Percentiles rank a stretch among this genome's conserved stretches.
These are phyloP conservation scores for Singerocomus rubriflavus DNA, from an alignment of 1,284 basidiomycete species.

Conservation along the genomic window DNA sequence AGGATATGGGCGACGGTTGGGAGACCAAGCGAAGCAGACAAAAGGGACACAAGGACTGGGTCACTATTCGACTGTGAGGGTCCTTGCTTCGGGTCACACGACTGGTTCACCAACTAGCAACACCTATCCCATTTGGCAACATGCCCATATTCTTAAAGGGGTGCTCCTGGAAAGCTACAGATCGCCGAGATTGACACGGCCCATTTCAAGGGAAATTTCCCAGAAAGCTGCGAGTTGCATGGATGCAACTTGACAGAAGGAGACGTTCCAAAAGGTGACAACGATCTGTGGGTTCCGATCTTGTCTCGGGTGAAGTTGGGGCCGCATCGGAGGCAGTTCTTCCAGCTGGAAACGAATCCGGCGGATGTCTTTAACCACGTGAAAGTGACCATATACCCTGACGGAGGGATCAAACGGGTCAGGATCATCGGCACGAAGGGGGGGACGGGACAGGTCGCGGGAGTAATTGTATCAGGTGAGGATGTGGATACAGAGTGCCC, in stretches of 20 bases:
- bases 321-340: constrained; percentile 87
- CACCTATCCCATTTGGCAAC: background rate
- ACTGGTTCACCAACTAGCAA: constrained; percentile 1
- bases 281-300: constrained; percentile 70
- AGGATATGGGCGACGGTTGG: constrained; percentile 98
- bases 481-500: constrained; percentile 8
- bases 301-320: constrained; percentile 80
- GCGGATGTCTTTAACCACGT: constrained; percentile 76
- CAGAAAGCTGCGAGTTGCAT: constrained; percentile 84
- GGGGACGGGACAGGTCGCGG: constrained; percentile 10
- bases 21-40: constrained; percentile 89
- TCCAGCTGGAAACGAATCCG: constrained; percentile 70
- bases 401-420: constrained; percentile 93
- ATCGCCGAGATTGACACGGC: constrained; percentile 90
- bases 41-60: constrained; percentile 86
- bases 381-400: constrained; percentile 87
- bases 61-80: constrained; percentile 82
- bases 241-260: constrained; percentile 48
- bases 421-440: constrained; percentile 74
- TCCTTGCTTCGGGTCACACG: constrained; percentile 1
- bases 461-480: constrained; percentile 4
- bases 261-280: constrained; percentile 39
- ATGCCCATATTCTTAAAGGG: constrained; percentile 39
- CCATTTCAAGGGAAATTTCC: constrained; percentile 97
- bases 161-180: constrained; percentile 67